Evolutionary conservation across 2,329 filamentous ascomycete species (phyloP).

Genomic region (Botryosphaeria dothidea): DNA sequence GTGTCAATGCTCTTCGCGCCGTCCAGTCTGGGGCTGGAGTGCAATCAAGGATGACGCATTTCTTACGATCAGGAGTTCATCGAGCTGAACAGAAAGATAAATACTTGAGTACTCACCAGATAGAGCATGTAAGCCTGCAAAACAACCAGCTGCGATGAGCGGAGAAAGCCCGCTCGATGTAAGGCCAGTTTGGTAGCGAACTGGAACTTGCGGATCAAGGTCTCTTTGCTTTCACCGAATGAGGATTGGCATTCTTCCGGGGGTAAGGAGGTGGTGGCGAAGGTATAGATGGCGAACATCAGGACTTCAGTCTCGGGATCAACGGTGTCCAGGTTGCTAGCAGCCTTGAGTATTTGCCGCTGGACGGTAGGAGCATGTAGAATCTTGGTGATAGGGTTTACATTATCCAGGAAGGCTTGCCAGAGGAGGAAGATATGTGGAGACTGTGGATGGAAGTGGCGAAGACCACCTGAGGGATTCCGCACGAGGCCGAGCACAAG

Average conservation of each 20-base stretch:
- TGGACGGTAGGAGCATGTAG: constrained; percentile 73
- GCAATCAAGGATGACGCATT: too few relatives aligned
- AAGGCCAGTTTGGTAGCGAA: constrained; percentile 64
- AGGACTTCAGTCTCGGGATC: constrained; percentile 60
- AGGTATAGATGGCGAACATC: constrained; percentile 35
- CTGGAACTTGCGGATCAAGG: constrained; percentile 57
- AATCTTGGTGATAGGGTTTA: constrained; percentile 72
- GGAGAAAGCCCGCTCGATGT: constrained; percentile 66
- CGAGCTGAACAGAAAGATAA: neutral
- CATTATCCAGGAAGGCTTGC: constrained; percentile 72
- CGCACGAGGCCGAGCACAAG: constrained; percentile 26
- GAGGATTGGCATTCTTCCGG: constrained; percentile 56
- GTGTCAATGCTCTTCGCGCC: too few relatives aligned
- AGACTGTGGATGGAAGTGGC: constrained; percentile 60
- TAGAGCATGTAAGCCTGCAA: constrained; percentile 70
- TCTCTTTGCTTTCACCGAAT: constrained; percentile 55
- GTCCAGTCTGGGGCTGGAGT: neutral
- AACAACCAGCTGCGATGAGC: constrained; percentile 63
- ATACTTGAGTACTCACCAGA: constrained; percentile 49
- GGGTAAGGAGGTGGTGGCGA: constrained; percentile 50
- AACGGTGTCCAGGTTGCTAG: constrained; percentile 56
- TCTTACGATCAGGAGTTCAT: too few relatives aligned
- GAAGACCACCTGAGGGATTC: constrained; percentile 21
- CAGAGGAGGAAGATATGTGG: constrained; percentile 70
- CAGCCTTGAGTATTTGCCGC: constrained; percentile 64